Conservation (phyloP, 495 filamentous ascomycete genomes). For the Penicillium silybi region DNA sequence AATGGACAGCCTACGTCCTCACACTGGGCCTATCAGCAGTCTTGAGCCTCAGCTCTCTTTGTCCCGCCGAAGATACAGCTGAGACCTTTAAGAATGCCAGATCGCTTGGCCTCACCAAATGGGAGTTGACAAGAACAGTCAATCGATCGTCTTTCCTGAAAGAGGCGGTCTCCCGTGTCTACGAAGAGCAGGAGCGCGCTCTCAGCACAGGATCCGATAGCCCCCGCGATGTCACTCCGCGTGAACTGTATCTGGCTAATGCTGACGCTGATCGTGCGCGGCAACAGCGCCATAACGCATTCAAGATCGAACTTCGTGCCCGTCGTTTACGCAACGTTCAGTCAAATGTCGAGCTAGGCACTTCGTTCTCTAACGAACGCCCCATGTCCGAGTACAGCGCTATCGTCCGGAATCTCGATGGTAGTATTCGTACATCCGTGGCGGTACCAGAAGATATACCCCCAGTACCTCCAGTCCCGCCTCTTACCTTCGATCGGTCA, state of each 20-base stretch:
- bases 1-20: constrained; percentile 60
- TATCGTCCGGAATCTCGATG: constrained; percentile 34
- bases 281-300: constrained; percentile 5
- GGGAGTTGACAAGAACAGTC: constrained; percentile 44
- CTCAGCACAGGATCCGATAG: constrained; percentile 7
- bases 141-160: constrained; percentile 60
- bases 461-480: constrained; percentile 17
- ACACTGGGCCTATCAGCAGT: constrained; percentile 57
- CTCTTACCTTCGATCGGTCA: constrained; percentile 11
- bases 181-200: constrained; percentile 46
- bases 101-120: constrained; percentile 52
- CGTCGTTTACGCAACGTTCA: constrained; percentile 22
- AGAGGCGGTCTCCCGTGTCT: constrained; percentile 57
- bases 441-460: background rate
- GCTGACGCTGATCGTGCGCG: constrained; percentile 36
- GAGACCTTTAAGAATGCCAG: constrained; percentile 50
- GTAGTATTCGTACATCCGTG: constrained; percentile 1
- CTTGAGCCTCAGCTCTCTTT: constrained; percentile 49
- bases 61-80: constrained; percentile 38
- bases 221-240: constrained; percentile 7
- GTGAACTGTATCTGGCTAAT: constrained; percentile 25
- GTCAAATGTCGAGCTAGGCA: constrained; percentile 23
- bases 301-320: constrained; percentile 34
- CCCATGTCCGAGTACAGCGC: constrained; percentile 44
- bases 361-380: constrained; percentile 37